A percentile compares a stretch with the other conserved stretches of the same genome.
Evolutionary conservation across 2,329 filamentous ascomycete genomes (phyloP).

Genomic region (Cladobotryum protrusum): DNA sequence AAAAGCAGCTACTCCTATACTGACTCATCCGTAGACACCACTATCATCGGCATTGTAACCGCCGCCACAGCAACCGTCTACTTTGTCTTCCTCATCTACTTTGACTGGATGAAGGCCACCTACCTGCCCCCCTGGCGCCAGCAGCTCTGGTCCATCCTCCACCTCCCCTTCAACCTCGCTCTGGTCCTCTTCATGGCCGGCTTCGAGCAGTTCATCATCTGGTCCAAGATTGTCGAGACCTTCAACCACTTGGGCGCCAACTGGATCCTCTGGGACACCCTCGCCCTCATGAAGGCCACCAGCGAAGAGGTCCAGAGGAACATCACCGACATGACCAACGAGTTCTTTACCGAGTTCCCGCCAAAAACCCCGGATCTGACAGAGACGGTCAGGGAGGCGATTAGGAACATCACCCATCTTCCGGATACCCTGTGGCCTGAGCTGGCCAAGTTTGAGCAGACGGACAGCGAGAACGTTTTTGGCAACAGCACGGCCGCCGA

Average conservation of each 20-base stretch:
- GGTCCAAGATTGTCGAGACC: constrained; percentile 34
- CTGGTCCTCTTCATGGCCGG: constrained; percentile 60
- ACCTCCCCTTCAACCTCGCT: constrained; percentile 58
- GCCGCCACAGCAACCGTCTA: constrained; percentile 37
- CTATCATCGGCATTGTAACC: constrained; percentile 35
- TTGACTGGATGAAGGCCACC: constrained; percentile 60
- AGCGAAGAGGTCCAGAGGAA: constrained; percentile 15
- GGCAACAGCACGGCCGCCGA: neutral
- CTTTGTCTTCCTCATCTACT: constrained; percentile 41
- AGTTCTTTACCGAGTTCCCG: constrained; percentile 23
- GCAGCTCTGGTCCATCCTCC: constrained; percentile 50
- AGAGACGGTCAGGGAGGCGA: constrained; percentile 17
- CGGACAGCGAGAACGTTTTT: constrained; percentile 5
- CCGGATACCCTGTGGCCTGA: constrained; percentile 23
- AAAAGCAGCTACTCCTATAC: constrained; percentile 10
- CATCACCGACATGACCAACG: constrained; percentile 13
- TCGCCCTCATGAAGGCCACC: constrained; percentile 14
- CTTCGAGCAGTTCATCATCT: constrained; percentile 49
- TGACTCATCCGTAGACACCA: constrained; percentile 14
- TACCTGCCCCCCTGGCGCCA: constrained; percentile 52
- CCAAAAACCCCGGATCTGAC: constrained; percentile 18
- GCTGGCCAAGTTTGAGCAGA: constrained; percentile 9
- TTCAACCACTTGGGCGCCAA: constrained; percentile 16
- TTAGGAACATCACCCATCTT: constrained; percentile 23
- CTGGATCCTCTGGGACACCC: constrained; percentile 10